These are phyloP conservation scores for Kwoniella pini DNA, from an alignment of 768 basidiomycete genomes.

Conservation along the genomic window DNA sequence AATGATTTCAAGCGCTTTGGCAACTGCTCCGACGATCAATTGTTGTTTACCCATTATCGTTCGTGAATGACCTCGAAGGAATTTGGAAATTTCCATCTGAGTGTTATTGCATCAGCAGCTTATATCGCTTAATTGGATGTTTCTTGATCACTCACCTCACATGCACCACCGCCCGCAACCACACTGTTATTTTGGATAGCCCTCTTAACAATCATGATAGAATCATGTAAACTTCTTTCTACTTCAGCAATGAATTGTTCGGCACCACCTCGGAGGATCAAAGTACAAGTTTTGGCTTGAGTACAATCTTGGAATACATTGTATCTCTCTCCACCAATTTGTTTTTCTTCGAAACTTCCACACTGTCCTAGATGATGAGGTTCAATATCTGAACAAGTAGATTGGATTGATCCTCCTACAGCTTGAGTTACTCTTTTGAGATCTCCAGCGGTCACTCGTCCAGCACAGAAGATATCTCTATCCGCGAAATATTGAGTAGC, in stretches of 20 bases:
- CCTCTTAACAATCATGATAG: slow-evolving; percentile 99
- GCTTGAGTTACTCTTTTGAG: slow-evolving; percentile 92
- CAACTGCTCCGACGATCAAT: slow-evolving; percentile 89
- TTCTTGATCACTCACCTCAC: slow-evolving; percentile 66
- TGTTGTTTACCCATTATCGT: slow-evolving; percentile 95
- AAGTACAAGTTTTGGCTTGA: slow-evolving; percentile 91
- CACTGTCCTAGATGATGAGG: slow-evolving; percentile 92
- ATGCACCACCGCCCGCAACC: slow-evolving; percentile 95
- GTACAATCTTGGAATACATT: slow-evolving; percentile 93
- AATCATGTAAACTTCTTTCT: slow-evolving; percentile 94
- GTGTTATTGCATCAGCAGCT: background rate
- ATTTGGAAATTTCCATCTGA: slow-evolving; percentile 96
- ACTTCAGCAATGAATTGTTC: slow-evolving; percentile 99
- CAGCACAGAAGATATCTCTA: slow-evolving; percentile 97
- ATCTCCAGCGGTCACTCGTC: slow-evolving; percentile 86
- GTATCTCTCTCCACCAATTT: slow-evolving; percentile 95
- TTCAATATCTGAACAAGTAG: slow-evolving; percentile 88
- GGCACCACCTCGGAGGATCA: slow-evolving; percentile 90
- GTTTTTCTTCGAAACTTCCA: slow-evolving; percentile 85
- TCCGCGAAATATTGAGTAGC: slow-evolving; percentile 99
- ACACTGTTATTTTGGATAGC: slow-evolving; percentile 94
- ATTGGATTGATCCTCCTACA: slow-evolving; percentile 90
- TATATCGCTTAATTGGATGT: too few species aligned
- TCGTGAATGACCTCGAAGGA: slow-evolving; percentile 84
- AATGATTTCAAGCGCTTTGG: slow-evolving; percentile 95